phyloP scores from a whole-genome alignment of 495 filamentous ascomycete genomes.

The Bombardia bombarda region DNA sequence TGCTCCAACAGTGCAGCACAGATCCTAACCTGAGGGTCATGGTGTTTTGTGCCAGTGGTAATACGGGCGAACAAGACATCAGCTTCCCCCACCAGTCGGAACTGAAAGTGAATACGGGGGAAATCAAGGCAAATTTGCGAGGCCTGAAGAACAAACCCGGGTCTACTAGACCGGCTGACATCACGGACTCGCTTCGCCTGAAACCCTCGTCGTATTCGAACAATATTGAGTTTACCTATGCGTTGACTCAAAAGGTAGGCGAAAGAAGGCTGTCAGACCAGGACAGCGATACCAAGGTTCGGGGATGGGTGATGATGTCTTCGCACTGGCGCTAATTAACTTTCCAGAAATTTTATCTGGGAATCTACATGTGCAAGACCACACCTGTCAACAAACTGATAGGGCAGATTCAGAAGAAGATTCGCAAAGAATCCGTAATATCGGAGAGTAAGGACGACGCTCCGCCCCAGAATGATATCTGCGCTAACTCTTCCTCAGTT shows the following conservation, averaged over 20 bases:
- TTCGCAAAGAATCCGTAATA: constrained; percentile 73
- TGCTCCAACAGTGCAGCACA: constrained; percentile 38
- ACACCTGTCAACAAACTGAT: constrained; percentile 68
- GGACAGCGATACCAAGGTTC: neutral
- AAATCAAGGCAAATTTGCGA: constrained; percentile 80
- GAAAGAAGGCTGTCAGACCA: constrained; percentile 5
- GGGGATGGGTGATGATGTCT: neutral
- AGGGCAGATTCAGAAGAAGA: constrained; percentile 58
- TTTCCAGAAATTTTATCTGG: constrained; percentile 67
- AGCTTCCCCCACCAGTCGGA: constrained; percentile 88
- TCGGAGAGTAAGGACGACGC: constrained; percentile 61
- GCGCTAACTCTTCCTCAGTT: constrained; percentile 45
- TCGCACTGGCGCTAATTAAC: constrained; percentile 1
- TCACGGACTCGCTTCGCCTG: constrained; percentile 68
- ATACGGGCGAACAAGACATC: constrained; percentile 60
- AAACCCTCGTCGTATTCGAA: constrained; percentile 61
- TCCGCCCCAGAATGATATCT: neutral
- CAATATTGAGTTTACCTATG: constrained; percentile 78
- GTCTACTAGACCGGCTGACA: constrained; percentile 84
- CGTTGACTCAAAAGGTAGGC: constrained; percentile 74
- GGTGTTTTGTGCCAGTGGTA: constrained; percentile 66
- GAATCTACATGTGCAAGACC: constrained; percentile 65
- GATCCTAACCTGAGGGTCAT: constrained; percentile 58
- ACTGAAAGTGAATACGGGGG: constrained; percentile 79
- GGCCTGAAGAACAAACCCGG: constrained; percentile 94